Conservation (phyloP, 768 basidiomycete genomes). For the Gelatoporia subvermispora region DNA sequence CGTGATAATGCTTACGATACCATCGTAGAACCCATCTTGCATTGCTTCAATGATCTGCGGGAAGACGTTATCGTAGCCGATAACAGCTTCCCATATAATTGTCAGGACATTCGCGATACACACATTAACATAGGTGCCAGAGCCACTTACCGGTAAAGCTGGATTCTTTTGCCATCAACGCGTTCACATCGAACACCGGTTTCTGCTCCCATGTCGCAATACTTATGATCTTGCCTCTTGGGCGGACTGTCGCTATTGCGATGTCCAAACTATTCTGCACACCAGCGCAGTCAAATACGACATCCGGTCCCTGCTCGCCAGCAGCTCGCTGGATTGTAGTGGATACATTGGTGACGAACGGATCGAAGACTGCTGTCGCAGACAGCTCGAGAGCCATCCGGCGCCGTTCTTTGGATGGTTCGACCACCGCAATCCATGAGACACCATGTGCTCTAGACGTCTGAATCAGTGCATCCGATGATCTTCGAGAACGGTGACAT, state of each 20-base stretch:
- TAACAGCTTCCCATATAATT: conserved; percentile 17
- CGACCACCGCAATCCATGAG: conserved; percentile 32
- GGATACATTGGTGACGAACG: conserved; percentile 23
- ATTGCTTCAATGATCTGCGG: conserved; percentile 34
- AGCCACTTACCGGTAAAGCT: conserved; percentile 27
- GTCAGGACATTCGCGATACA: neutral
- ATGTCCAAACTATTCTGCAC: conserved; percentile 31
- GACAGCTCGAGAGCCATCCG: conserved; percentile 31
- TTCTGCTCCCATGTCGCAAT: conserved; percentile 37
- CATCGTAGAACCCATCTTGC: conserved; percentile 29
- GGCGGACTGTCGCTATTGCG: conserved; percentile 30
- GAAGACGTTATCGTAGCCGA: conserved; percentile 34
- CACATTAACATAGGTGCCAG: neutral
- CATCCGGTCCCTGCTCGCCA: conserved; percentile 31
- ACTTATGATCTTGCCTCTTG: conserved; percentile 34
- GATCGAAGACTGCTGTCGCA: conserved; percentile 34
- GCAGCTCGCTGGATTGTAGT: conserved; percentile 23
- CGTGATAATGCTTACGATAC: conserved; percentile 37
- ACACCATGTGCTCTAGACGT: conserved; percentile 14
- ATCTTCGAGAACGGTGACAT: too few relatives aligned
- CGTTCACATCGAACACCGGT: conserved; percentile 32
- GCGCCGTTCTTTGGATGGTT: conserved; percentile 34
- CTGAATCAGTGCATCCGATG: neutral
- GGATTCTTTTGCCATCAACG: conserved; percentile 33
- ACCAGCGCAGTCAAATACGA: conserved; percentile 43